Evolutionary conservation across 1,284 basidiomycete species (phyloP), one percentile per base, ranked within the genome.

Genomic region (Cutaneotrichosporon cutaneum): DNA sequence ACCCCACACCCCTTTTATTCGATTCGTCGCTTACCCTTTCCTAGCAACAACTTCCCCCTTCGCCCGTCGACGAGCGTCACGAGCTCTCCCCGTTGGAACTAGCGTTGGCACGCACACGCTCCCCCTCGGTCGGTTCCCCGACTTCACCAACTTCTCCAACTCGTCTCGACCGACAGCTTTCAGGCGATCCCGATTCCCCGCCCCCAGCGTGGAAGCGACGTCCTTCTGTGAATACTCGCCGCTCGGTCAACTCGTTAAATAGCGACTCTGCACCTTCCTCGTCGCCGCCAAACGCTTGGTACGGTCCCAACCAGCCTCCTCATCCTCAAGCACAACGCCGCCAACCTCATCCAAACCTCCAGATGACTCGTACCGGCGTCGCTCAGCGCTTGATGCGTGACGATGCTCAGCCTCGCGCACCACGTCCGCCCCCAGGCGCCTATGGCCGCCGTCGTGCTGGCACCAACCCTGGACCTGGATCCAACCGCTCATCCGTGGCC

Each of bases 141-240:
- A 56, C 56, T 11, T 58, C 62, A 6, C 47, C 55, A 8, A 58
- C 69, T 9, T 71, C 70, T 13, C 69, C 65, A 69, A 27, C 60
- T 62, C 67, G 73, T 68, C 66, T 67, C 59, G 8, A 63, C 27
- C 67, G 71, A 6, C 69, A 69, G 36, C 61, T 77, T 14, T 75
- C 76, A 18, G 73, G 71, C 51, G 74, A 76, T 51, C 74, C 73
- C 9, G 72, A 75, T 22, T 68, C 69, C 4, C 74, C 75, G 11
- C 73, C 75, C 18, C 74, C 75, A 24, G 74, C 73, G n/a, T 78
- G 76, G 76, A 74, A 72, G 47, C 69, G 76, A 14, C 66, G 76
- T 9, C 59, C 68, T 9, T 58, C 57, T 22, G 42, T 52, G 24
- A 35, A 44, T 54, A 53, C 48, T 2, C 56, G 42, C 22, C 55